Evolutionary conservation across 179 eudicot species (phyloP).

Genomic region (Patellifolia procumbens): DNA sequence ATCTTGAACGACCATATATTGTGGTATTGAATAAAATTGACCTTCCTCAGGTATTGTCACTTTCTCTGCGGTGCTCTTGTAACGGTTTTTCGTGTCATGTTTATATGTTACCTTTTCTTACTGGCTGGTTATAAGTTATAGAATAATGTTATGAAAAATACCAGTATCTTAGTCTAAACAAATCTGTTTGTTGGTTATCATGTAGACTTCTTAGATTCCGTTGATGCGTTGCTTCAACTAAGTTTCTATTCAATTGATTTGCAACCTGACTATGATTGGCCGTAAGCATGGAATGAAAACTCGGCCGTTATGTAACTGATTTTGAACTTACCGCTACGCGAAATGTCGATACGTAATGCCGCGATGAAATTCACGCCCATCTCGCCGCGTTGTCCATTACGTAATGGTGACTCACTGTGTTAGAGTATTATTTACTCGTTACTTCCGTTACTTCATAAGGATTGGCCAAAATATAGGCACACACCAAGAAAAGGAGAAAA

Average conservation of each 20-base stretch:
- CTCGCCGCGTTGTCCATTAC: too few relatives aligned
- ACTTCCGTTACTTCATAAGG: too few relatives aligned
- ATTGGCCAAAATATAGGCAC: too few relatives aligned
- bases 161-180: not conserved
- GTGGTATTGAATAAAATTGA: constrained; percentile 93
- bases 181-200: not conserved
- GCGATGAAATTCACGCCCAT: too few relatives aligned
- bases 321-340: too few relatives aligned
- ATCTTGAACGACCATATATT: constrained; percentile 81
- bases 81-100: constrained; percentile 9
- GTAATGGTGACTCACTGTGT: too few relatives aligned
- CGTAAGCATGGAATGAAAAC: too few relatives aligned
- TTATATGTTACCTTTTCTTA: not conserved
- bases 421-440: too few relatives aligned
- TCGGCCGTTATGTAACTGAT: too few relatives aligned
- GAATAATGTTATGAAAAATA: not conserved
- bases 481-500: too few relatives aligned
- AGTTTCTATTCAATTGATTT: not conserved
- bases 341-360: too few relatives aligned
- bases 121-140: not conserved
- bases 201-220: not conserved
- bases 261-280: too few relatives aligned
- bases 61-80: constrained; percentile 8
- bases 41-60: constrained; percentile 67
- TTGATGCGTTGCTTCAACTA: not conserved